Evolutionary conservation across 2,329 filamentous ascomycete genomes (phyloP).

Genomic region (Ophiostoma sp.): DNA sequence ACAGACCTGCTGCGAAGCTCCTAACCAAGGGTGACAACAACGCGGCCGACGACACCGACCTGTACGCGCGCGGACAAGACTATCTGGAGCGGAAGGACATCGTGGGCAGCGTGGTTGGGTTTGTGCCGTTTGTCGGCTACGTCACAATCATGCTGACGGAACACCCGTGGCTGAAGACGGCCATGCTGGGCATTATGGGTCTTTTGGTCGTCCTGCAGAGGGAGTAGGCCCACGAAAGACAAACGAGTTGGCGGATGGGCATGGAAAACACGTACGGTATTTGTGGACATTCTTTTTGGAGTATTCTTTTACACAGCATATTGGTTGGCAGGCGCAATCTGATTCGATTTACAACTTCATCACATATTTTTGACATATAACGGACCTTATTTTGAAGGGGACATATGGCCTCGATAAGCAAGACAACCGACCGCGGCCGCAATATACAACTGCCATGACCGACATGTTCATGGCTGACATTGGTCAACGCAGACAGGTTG

Average conservation of each 20-base stretch:
- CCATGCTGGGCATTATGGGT: slow-evolving; percentile 92
- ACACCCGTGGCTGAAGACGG: slow-evolving; percentile 95
- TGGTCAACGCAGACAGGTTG: too few relatives aligned
- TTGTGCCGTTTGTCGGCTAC: slow-evolving; percentile 93
- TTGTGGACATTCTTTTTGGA: background rate
- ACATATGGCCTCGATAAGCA: too few relatives aligned
- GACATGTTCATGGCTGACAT: too few relatives aligned
- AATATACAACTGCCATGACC: too few relatives aligned
- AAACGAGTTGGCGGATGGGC: background rate
- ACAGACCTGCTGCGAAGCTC: slow-evolving; percentile 63
- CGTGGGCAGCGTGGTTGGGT: slow-evolving; percentile 84
- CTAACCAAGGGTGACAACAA: slow-evolving; percentile 99
- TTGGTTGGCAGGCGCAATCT: background rate
- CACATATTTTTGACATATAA: background rate
- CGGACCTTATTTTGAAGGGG: background rate
- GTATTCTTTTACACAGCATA: background rate
- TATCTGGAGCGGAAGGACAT: slow-evolving; percentile 87
- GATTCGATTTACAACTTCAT: background rate
- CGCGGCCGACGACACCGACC: slow-evolving; percentile 84
- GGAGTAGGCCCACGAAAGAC: slow-evolving; percentile 57
- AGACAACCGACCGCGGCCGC: too few relatives aligned
- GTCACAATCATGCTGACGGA: slow-evolving; percentile 95
- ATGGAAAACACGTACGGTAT: background rate
- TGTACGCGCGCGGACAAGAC: slow-evolving; percentile 76
- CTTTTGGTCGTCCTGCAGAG: slow-evolving; percentile 88